phyloP scores from a whole-genome alignment of 345 rosid species.

The Angophora floribunda region DNA sequence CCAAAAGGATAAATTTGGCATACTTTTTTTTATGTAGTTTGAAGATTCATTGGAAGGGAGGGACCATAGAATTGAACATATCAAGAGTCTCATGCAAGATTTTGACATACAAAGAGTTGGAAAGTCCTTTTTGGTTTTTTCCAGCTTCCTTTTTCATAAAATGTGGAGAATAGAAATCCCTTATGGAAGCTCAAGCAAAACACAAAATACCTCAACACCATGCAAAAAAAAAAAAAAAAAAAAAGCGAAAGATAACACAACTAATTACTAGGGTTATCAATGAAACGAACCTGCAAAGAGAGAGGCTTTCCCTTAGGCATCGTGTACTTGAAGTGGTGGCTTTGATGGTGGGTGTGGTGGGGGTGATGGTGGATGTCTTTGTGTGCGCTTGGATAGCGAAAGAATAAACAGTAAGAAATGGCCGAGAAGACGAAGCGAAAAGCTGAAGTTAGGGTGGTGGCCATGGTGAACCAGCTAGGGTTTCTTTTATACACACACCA shows the following conservation, averaged over 20 bases:
- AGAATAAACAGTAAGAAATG: conserved; percentile 49
- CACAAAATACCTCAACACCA: neutral
- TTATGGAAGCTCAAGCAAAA: neutral
- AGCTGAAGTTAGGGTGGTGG: conserved; percentile 29
- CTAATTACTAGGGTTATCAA: neutral
- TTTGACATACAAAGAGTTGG: neutral
- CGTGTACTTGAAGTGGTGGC: conserved; percentile 12
- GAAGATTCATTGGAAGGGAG: neutral
- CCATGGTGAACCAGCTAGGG: conserved; percentile 12
- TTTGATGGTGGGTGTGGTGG: neutral
- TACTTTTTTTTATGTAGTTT: neutral
- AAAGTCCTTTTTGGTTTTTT: neutral
- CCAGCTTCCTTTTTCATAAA: neutral
- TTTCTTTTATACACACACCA: neutral
- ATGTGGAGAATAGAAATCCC: neutral
- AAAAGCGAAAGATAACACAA: neutral
- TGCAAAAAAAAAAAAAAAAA: neutral
- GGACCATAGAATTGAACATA: neutral
- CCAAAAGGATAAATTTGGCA: neutral
- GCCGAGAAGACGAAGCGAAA: conserved; percentile 45
- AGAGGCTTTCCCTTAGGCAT: conserved; percentile 75
- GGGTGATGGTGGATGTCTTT: neutral
- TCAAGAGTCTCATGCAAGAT: neutral
- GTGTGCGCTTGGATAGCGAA: conserved; percentile 28
- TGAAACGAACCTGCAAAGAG: conserved; percentile 73